Evolutionary conservation across 768 basidiomycete species (phyloP), one percentile per base, ranked within the genome.

Genomic region (Hemileccinum rubropunctum): DNA sequence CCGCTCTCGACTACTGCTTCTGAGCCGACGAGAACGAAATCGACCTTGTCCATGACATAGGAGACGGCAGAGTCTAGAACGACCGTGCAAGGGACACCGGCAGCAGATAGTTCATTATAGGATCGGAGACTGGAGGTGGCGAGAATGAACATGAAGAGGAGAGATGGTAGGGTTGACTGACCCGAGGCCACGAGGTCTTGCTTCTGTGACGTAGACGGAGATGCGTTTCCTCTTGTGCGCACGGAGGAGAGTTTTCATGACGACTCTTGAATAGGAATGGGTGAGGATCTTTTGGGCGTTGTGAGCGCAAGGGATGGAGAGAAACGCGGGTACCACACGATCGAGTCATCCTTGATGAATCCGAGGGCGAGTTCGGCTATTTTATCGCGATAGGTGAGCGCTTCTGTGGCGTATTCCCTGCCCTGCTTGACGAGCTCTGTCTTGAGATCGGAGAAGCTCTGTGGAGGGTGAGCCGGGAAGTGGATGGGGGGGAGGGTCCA

Each of bases 1-100:
- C 97, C 97, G 54, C 90, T 93, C 70, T 98, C 97, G 6, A 97
- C 95, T 23, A 99, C 95, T 8, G 95, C 97, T 73, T 99, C 97
- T 35, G 94, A 94, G 28, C 97, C 97, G 35, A 98, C 94, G 42
- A 99, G 80, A 43, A 95, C 89, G 66, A 95, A 88, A 68, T 95
- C 91, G 17, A 95, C 92, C 59, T 89, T 86, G 57, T 95, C 91
- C 88, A 99, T 98, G 59, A 91, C 84, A 72, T 98, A 98, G 34
- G 92, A 92, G 4, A 98, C 95, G 2, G 95, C 94, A 13, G 92
- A 92, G 71, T 99, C 97, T 51, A 98, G 81, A 11, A 99, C 86
- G 47, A 98, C 87, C 14, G 90, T 92, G 70, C 91, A 92, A 12
- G 95, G 94, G 50, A 99, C 89, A 10, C 94, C 94, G n/a, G 84